Conservation (phyloP, 2,329 filamentous ascomycete species). For the Calcarisporium arbuscula region DNA sequence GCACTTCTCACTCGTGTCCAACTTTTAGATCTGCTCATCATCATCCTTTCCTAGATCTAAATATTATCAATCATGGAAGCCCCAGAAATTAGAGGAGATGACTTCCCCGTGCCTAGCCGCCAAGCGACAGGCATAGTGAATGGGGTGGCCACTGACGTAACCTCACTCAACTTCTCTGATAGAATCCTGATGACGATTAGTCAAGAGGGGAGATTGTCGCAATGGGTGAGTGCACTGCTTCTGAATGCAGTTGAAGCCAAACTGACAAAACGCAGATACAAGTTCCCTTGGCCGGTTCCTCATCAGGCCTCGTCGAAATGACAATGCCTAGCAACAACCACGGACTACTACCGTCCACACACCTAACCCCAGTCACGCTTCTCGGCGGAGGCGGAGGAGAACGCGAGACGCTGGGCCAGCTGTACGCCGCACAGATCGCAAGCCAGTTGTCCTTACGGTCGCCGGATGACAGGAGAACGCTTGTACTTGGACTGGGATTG, state of each 20-base stretch:
- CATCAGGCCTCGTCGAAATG: conserved; percentile 58
- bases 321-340: conserved; percentile 39
- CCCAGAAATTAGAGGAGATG: conserved; percentile 38
- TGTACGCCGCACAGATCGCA: conserved; percentile 84
- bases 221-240: no score
- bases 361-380: conserved; percentile 80
- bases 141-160: conserved; percentile 64
- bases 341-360: conserved; percentile 64
- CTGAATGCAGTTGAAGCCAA: no score
- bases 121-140: conserved; percentile 57
- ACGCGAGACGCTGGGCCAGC: conserved; percentile 76
- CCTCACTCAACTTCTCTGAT: conserved; percentile 71
- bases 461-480: conserved; percentile 54
- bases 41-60: conserved; percentile 7
- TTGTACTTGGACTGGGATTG: conserved; percentile 58
- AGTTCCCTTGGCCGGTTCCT: conserved; percentile 66
- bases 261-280: conserved; percentile 50
- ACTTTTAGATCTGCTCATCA: conserved; percentile 10
- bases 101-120: conserved; percentile 63
- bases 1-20: not conserved
- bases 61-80: no score
- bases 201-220: conserved; percentile 76
- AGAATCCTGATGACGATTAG: conserved; percentile 87
- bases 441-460: conserved; percentile 68
- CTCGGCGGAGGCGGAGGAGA: conserved; percentile 76